These are phyloP conservation scores for Ceratobasidium sp. DNA, from an alignment of 1,284 basidiomycete genomes.

Conservation along the genomic window DNA sequence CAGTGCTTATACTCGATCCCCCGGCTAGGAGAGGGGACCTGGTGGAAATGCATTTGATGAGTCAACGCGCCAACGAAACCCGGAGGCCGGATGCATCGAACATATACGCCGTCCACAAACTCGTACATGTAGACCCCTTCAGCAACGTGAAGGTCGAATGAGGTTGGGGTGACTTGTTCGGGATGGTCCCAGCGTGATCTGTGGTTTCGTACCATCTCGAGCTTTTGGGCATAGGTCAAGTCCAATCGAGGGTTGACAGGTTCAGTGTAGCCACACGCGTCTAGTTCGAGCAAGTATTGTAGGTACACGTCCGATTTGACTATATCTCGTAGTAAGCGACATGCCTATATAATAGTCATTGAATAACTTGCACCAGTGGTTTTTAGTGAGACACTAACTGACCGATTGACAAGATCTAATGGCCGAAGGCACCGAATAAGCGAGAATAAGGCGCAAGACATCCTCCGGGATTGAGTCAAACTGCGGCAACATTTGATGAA, in stretches of 20 bases:
- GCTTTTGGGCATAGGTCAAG: constrained; percentile 1
- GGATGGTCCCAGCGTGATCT: neutral
- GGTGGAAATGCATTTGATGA: constrained; percentile 15
- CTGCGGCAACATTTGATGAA: too few relatives aligned
- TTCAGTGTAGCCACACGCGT: constrained; percentile 16
- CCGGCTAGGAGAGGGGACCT: constrained; percentile 28
- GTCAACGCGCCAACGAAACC: neutral
- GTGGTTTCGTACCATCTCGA: constrained; percentile 9
- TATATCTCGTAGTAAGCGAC: constrained; percentile 5
- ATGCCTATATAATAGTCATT: too few relatives aligned
- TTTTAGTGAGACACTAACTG: too few relatives aligned
- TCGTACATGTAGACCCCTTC: constrained; percentile 21
- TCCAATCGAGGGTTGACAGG: constrained; percentile 9
- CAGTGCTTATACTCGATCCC: constrained; percentile 28
- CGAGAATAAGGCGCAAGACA: too few relatives aligned
- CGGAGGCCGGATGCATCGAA: constrained; percentile 12
- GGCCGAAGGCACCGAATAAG: too few relatives aligned
- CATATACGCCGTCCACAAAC: constrained; percentile 30
- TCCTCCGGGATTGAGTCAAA: too few relatives aligned
- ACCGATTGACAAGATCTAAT: too few relatives aligned
- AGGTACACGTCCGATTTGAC: constrained; percentile 18
- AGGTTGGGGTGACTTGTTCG: neutral
- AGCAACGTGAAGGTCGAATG: neutral
- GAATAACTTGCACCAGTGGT: too few relatives aligned
- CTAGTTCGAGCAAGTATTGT: constrained; percentile 26